phyloP scores from a whole-genome alignment of 176 grass and related monocot species.

The Oryza glaberrima region DNA sequence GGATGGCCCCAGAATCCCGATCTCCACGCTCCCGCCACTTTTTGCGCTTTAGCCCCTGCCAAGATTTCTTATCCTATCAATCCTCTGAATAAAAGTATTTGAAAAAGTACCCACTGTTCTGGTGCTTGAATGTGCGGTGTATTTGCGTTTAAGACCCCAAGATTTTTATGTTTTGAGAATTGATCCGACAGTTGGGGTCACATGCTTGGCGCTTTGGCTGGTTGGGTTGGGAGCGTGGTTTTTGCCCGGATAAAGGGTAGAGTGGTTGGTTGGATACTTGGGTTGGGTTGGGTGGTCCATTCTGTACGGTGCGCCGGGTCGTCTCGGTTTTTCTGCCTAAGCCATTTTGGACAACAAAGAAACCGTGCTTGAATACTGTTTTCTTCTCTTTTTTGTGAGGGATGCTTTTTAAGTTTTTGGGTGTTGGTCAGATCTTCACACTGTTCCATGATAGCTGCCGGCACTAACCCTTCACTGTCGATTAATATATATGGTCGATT shows the following conservation, averaged over 20 bases:
- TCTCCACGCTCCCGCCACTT: conserved; percentile 40
- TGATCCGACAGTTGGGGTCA: background rate
- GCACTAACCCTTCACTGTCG: background rate
- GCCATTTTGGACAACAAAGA: background rate
- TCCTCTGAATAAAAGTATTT: fast-evolving
- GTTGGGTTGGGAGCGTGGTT: conserved; percentile 20
- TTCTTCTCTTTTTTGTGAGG: background rate
- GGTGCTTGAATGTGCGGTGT: background rate
- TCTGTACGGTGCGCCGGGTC: background rate
- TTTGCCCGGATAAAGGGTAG: conserved; percentile 29
- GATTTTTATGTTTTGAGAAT: background rate
- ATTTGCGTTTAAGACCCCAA: background rate
- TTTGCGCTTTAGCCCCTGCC: background rate
- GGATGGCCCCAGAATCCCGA: conserved; percentile 59
- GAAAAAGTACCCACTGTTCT: background rate
- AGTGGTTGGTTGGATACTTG: background rate
- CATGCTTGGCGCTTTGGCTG: conserved; percentile 40
- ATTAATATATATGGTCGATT: background rate
- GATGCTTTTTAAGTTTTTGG: background rate
- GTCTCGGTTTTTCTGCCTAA: background rate
- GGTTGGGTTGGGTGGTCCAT: background rate
- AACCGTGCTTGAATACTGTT: background rate
- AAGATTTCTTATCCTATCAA: fast-evolving
- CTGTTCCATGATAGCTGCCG: background rate
- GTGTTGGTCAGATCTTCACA: background rate